Base-by-base conservation (phyloP, 768 basidiomycete species). In the Leccinum fibrillosum region DNA sequence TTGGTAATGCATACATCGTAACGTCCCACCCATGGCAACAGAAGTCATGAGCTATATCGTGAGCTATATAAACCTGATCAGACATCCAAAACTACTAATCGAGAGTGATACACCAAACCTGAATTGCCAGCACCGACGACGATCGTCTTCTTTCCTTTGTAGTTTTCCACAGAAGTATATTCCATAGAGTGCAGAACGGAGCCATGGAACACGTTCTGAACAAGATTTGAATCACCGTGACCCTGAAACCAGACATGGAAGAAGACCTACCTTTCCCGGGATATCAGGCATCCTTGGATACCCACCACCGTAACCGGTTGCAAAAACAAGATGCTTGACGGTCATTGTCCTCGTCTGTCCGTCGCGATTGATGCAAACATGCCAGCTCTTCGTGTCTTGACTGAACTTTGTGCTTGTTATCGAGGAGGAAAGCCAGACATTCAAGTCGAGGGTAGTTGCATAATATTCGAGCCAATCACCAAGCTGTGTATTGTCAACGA, bases 381-480 rank as follows among this genome's bases (percentile, higher is more conserved):
- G 66, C 84, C 83, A 86, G 5, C 65, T 72, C 28, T 66, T 66
- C 26, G 68, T 72, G 32, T 66, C 67, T 25, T 71, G 67, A 62
- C 76, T 67, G 64, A 77, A 78, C 0, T 44, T 59, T 10, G 78
- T 68, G 13, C 63, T 69, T 0, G 58, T 67, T 23, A 82, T 69
- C 13, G 67, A 75, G 3, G 81, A 73, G 0, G 79, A 80, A 1
- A 78, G 79, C 88, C 85, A 88, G 13, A 86, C 78, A 62, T 85
- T 81, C 10, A 89, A 64, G 57, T 88, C 86, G 57, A 86, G 73
- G 4, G 78, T 67, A 10, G 78, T 74, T 0, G 80, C 84, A 58
- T 88, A 89, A 8, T 67, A 72, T 66, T 88, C 86, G 1, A 88
- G 76, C 82, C 83, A 88, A 59, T 84, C 82, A 4, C 79, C 86